Conservation (phyloP, 208 protist genomes). For the Acanthamoeba healyi region DNA sequence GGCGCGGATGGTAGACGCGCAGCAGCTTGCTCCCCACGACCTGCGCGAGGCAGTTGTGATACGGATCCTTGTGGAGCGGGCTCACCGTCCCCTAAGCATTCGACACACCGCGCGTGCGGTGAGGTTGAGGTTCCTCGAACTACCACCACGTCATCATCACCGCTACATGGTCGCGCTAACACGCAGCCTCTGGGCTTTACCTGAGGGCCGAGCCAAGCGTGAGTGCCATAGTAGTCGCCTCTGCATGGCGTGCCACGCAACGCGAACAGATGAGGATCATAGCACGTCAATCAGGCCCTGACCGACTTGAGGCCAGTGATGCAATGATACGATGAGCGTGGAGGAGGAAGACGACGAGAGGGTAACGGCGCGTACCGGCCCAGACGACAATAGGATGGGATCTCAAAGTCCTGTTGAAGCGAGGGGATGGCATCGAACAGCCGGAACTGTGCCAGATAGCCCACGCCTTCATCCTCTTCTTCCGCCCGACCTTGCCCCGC, state of each 20-base stretch:
- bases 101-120: background rate
- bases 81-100: constrained; percentile 12
- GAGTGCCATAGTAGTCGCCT: constrained; percentile 58
- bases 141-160: too few species aligned
- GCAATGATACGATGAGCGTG: background rate
- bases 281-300: too few species aligned
- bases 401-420: constrained; percentile 14
- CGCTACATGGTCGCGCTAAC: too few species aligned
- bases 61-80: constrained; percentile 48
- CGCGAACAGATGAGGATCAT: too few species aligned
- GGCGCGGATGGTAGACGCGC: constrained; percentile 10
- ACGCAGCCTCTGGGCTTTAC: background rate
- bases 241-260: background rate
- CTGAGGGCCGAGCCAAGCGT: constrained; percentile 20
- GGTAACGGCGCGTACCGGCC: background rate
- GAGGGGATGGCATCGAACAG: background rate
- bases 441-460: constrained; percentile 6
- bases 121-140: too few species aligned
- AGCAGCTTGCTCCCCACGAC: constrained; percentile 44
- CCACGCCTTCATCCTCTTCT: background rate
- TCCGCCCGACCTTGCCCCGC: background rate
- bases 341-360: too few species aligned
- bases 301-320: background rate
- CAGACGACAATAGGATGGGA: background rate
- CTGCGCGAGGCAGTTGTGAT: constrained; percentile 43